A percentile compares a stretch with the other conserved stretches of the same genome.
These are phyloP conservation scores for Pyrenochaeta sp. DNA, from an alignment of 2,329 filamentous ascomycete species.

Conservation along the genomic window DNA sequence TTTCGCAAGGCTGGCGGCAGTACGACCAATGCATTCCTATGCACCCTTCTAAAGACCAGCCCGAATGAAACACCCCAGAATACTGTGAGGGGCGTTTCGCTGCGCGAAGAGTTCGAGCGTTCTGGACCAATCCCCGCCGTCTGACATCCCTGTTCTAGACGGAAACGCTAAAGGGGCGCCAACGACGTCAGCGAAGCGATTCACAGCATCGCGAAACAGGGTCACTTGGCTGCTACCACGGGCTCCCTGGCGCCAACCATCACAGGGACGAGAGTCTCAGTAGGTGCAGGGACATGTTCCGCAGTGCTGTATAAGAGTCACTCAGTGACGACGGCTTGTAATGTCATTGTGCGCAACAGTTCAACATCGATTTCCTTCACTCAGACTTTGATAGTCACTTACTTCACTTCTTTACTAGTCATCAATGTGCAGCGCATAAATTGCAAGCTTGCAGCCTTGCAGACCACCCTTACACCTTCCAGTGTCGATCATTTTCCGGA, in stretches of 20 bases:
- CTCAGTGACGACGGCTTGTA: slow-evolving; percentile 9
- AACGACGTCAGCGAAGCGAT: slow-evolving; percentile 40
- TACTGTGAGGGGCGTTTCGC: not conserved
- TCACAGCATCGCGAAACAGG: slow-evolving; percentile 29
- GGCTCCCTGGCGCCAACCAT: slow-evolving; percentile 24
- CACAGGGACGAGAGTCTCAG: slow-evolving; percentile 1
- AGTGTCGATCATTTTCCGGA: slow-evolving; percentile 38
- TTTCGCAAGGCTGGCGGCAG: not conserved
- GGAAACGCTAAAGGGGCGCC: not conserved
- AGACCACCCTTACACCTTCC: slow-evolving; percentile 14
- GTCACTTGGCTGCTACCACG: slow-evolving; percentile 20
- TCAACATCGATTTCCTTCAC: slow-evolving; percentile 8
- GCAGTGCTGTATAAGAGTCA: slow-evolving; percentile 12
- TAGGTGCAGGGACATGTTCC: not conserved
- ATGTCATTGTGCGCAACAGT: not conserved
- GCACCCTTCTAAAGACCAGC: not conserved
- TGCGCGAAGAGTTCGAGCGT: not conserved
- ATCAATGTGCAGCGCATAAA: slow-evolving; percentile 5
- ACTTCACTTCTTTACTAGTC: not conserved
- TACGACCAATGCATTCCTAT: not conserved
- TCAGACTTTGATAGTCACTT: slow-evolving; percentile 23
- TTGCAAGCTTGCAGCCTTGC: slow-evolving; percentile 13
- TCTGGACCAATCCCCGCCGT: not conserved
- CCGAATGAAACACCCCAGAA: not conserved
- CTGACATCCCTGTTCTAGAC: not conserved